Percentiles rank a stretch among this genome's conserved stretches.
Evolutionary conservation across 2,329 filamentous ascomycete species (phyloP).

Genomic region (Pseudogymnoascus sp.): DNA sequence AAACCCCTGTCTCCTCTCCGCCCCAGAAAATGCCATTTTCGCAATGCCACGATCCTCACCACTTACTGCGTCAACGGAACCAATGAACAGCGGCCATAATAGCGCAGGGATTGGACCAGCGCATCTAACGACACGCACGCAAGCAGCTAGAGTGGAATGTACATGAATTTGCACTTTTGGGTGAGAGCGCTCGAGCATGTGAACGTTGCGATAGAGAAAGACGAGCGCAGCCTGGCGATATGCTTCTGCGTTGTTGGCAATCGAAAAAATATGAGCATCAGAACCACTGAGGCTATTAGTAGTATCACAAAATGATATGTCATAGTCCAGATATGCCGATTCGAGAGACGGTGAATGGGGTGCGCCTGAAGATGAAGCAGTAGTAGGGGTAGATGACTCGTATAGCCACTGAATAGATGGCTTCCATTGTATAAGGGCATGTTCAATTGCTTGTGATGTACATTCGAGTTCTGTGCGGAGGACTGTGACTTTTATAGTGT

Average conservation of each 20-base stretch:
- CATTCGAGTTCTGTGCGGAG: slow-evolving; percentile 24
- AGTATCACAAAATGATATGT: background rate
- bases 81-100: slow-evolving; percentile 58
- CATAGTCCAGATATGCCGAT: background rate
- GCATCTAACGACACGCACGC: slow-evolving; percentile 46
- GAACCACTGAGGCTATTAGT: slow-evolving; percentile 2
- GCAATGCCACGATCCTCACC: slow-evolving; percentile 45
- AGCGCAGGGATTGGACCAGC: slow-evolving; percentile 56
- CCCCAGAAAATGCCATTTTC: slow-evolving; percentile 42
- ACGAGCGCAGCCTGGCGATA: slow-evolving; percentile 43
- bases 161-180: slow-evolving; percentile 47
- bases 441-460: slow-evolving; percentile 48
- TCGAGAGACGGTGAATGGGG: background rate
- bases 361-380: background rate
- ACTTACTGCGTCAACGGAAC: slow-evolving; percentile 50
- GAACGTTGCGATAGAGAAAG: slow-evolving; percentile 34
- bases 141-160: slow-evolving; percentile 45
- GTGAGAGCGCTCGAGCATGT: slow-evolving; percentile 40
- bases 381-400: background rate
- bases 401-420: slow-evolving; percentile 34
- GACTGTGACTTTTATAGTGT: slow-evolving; percentile 43
- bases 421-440: slow-evolving; percentile 48
- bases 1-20: slow-evolving; percentile 56
- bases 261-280: slow-evolving; percentile 25
- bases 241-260: slow-evolving; percentile 41